A percentile compares a stretch with the other conserved stretches of the same genome.
phyloP scores from a whole-genome alignment of 1,139 yeast genomes.

The Magnusiomyces suaveolens region DNA sequence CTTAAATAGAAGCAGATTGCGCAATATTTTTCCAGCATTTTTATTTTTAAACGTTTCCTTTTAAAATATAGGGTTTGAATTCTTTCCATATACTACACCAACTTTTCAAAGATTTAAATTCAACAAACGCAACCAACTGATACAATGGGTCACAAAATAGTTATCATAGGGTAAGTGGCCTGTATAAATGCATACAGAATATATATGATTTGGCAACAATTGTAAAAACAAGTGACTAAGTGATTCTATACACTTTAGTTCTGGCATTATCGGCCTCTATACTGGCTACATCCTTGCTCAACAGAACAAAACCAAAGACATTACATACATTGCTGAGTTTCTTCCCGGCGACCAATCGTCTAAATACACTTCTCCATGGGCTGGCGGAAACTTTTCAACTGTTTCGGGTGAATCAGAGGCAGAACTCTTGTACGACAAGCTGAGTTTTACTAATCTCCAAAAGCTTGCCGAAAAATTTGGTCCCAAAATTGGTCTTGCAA shows the following conservation, averaged over 20 bases:
- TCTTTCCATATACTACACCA: no score
- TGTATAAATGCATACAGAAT: no score
- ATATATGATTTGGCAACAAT: not conserved
- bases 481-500: conserved; percentile 48
- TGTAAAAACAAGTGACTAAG: not conserved
- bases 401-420: conserved; percentile 50
- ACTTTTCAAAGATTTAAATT: no score
- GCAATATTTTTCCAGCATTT: not conserved
- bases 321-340: conserved; percentile 51
- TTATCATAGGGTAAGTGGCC: conserved; percentile 24
- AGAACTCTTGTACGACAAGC: conserved; percentile 44
- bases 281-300: conserved; percentile 43
- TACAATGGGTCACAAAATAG: conserved; percentile 26
- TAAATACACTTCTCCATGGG: conserved; percentile 65
- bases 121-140: no score
- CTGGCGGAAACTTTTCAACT: conserved; percentile 51
- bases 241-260: conserved; percentile 28
- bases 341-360: conserved; percentile 68
- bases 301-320: conserved; percentile 35
- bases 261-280: conserved; percentile 68
- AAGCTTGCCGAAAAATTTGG: conserved; percentile 43
- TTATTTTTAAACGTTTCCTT: no score
- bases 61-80: no score
- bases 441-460: conserved; percentile 43
- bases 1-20: not conserved